Evolutionary conservation across 805 yeast genomes (phyloP).

Genomic region (Lachancea sp.): DNA sequence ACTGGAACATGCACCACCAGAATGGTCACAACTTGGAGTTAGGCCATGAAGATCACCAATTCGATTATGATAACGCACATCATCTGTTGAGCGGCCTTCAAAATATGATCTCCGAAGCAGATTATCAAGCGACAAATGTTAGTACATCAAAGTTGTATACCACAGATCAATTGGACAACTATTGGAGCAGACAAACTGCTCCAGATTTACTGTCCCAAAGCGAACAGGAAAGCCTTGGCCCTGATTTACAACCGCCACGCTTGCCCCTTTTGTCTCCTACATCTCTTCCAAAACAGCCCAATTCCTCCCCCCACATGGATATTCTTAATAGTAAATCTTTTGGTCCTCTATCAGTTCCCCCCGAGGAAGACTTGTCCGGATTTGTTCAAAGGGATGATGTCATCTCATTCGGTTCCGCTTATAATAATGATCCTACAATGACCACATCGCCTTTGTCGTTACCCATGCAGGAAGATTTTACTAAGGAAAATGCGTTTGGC

Average conservation of each 20-base stretch:
- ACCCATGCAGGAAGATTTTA: constrained; percentile 5
- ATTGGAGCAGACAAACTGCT: constrained; percentile 20
- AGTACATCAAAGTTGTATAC: constrained; percentile 31
- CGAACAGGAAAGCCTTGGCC: background rate
- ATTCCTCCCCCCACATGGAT: background rate
- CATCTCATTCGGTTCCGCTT: constrained; percentile 10
- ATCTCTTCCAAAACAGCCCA: background rate
- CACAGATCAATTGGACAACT: constrained; percentile 34
- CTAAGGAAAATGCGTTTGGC: constrained; percentile 11
- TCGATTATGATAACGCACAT: constrained; percentile 28
- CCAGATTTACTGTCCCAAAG: background rate
- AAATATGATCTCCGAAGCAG: constrained; percentile 31
- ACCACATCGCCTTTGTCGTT: constrained; percentile 5
- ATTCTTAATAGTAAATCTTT: constrained; percentile 2
- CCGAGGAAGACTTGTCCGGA: constrained; percentile 2
- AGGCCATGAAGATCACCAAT: constrained; percentile 17
- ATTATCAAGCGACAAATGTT: constrained; percentile 22
- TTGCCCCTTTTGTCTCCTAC: constrained; percentile 7
- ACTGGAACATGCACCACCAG: constrained; percentile 9
- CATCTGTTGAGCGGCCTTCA: constrained; percentile 30
- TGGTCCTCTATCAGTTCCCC: constrained; percentile 1
- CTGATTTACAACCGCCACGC: background rate
- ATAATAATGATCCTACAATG: constrained; percentile 5
- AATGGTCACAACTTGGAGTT: constrained; percentile 2
- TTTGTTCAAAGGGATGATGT: constrained; percentile 9